A percentile compares a stretch with the other conserved stretches of the same genome.
Evolutionary conservation across 768 basidiomycete genomes (phyloP).

Genomic region (Hygrophorus pudorinus): DNA sequence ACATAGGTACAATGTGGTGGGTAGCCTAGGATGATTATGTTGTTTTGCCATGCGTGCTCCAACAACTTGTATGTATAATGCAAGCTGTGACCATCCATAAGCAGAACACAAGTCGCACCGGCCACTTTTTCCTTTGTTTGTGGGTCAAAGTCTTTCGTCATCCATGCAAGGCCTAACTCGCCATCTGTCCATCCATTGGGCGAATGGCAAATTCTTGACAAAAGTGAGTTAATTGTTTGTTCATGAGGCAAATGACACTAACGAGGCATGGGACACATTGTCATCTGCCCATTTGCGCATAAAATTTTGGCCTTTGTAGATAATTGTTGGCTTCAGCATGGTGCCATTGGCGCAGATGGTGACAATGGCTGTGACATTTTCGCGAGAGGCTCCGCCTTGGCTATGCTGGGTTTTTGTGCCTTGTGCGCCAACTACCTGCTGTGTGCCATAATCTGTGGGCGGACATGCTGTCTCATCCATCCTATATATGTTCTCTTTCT

Average conservation of each 20-base stretch:
- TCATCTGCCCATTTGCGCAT: constrained; percentile 19
- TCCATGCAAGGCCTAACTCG: constrained; percentile 13
- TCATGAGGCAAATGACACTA: constrained; percentile 19
- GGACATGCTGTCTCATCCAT: constrained; percentile 27
- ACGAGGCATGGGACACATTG: constrained; percentile 12
- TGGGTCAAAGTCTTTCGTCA: constrained; percentile 18
- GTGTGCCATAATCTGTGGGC: constrained; percentile 14
- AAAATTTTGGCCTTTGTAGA: constrained; percentile 19
- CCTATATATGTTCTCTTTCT: constrained; percentile 17
- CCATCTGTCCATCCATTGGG: constrained; percentile 21
- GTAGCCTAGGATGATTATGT: too few species aligned
- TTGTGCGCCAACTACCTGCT: constrained; percentile 16
- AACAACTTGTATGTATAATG: too few species aligned
- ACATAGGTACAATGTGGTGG: too few species aligned
- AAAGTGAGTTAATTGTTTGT: constrained; percentile 14
- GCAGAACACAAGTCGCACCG: constrained; percentile 11
- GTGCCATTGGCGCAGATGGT: too few species aligned
- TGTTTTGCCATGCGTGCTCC: too few species aligned
- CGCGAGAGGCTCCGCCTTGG: constrained; percentile 22
- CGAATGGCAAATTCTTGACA: constrained; percentile 16
- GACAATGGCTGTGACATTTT: constrained; percentile 20
- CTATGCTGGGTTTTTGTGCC: too few species aligned
- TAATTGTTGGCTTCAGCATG: too few species aligned
- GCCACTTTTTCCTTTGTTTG: constrained; percentile 14
- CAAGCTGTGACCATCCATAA: too few species aligned